A percentile compares a stretch with the other conserved stretches of the same genome.
phyloP scores from a whole-genome alignment of 441 rosid species.

The Erodium moschatum region DNA sequence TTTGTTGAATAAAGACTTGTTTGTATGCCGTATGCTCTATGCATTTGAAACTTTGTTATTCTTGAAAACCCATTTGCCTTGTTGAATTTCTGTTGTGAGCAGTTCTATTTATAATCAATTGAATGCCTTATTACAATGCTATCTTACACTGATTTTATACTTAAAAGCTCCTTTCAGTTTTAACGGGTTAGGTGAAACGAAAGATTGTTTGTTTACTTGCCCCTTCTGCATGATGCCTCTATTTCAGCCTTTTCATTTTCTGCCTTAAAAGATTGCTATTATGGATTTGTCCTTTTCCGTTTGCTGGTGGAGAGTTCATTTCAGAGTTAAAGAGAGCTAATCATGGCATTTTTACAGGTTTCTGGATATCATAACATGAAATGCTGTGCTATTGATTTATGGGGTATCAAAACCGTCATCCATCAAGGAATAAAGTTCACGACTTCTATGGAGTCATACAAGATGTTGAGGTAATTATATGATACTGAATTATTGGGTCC shows the following conservation, averaged over 20 bases:
- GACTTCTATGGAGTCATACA: slow-evolving; percentile 15
- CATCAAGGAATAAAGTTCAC: slow-evolving; percentile 12
- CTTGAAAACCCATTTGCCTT: neutral
- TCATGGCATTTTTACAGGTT: neutral
- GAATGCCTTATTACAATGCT: too few species aligned
- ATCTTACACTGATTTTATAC: neutral
- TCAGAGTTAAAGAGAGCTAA: neutral
- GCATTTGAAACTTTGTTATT: neutral
- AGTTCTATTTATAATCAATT: too few species aligned
- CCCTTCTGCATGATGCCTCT: neutral
- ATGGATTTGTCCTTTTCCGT: neutral
- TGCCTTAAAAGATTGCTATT: neutral
- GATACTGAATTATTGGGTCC: slow-evolving; percentile 12
- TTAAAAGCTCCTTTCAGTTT: too few species aligned
- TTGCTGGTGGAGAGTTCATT: neutral
- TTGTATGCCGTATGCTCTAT: neutral
- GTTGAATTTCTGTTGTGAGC: neutral
- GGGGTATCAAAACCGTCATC: slow-evolving; percentile 5
- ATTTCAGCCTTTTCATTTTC: neutral
- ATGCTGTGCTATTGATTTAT: neutral
- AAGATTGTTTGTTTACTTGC: too few species aligned
- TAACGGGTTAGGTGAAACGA: too few species aligned
- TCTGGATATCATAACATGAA: neutral
- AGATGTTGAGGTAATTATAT: slow-evolving; percentile 30
- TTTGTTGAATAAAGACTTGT: neutral